Evolutionary conservation across 345 rosid genomes (phyloP), one percentile per base, ranked within the genome.

Genomic region (Corchorus capsularis): DNA sequence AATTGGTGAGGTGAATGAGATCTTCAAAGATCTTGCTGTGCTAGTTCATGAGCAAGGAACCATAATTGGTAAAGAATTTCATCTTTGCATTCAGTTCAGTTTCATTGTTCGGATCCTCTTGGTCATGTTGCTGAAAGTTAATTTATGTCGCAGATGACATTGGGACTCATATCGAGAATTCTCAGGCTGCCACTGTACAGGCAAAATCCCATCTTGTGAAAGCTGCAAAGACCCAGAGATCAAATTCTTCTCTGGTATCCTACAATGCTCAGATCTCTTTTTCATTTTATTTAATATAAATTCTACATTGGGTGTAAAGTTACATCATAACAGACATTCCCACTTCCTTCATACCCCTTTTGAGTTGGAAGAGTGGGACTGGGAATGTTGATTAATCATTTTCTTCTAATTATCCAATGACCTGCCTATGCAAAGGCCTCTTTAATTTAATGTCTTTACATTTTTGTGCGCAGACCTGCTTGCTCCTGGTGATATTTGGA

Each of bases 1-100:
- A 82, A 94, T 96, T 80, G 97, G 98, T 10, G 97, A 96, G 87
- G 99, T 94, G 77, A 91, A 96, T 27, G 96, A 94, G 78, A 90
- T 94, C 19, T 92, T 96, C 62, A 96, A 94, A 81, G 98, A 96
- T 85, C 92, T 96, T 11, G 98, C 97, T 16, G 93, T 94, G 46
- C 84, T 92, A 68, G 97, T 96, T 74, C 97, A 94, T n/a, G 95
- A 94, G 76, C 97, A 96, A 80, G 99, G 97, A 75, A 59, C 90
- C n/a, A 85, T 94, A 89, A 91, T 94, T 34, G 97, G 97, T 92
- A 82, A 68, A 73, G 79, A 59, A 79, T 81, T 54, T 61, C 63
- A 55, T 70, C 72, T 77, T 37, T 69, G 13, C 10, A 8, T 20
- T 8, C 1, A 13, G 53, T 14, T 78, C 64, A 19, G 19, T 47